Conservation (phyloP, 768 basidiomycete genomes). For the Saitozyma podzolica region DNA sequence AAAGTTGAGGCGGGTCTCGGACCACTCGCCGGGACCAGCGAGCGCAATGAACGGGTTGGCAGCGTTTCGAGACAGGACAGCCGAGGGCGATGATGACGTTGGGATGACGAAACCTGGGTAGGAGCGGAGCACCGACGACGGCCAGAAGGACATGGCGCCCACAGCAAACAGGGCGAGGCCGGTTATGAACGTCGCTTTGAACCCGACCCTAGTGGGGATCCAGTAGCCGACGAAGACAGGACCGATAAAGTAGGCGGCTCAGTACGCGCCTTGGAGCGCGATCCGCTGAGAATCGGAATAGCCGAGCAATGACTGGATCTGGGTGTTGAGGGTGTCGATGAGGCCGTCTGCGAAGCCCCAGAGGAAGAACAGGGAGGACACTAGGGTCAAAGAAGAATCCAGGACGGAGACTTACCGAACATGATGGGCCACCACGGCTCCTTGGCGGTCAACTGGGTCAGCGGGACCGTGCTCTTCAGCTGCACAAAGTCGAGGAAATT, state of each 20-base stretch:
- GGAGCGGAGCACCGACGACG: too few relatives aligned
- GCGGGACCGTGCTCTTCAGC: slow-evolving; percentile 23
- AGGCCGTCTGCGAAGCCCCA: slow-evolving; percentile 33
- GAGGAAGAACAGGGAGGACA: slow-evolving; percentile 21
- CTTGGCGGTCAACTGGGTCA: slow-evolving; percentile 28
- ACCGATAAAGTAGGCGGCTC: slow-evolving; percentile 37
- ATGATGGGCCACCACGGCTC: slow-evolving; percentile 40
- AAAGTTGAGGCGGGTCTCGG: slow-evolving; percentile 35
- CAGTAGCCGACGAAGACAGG: slow-evolving; percentile 37
- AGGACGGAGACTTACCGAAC: slow-evolving; percentile 24
- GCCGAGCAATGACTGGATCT: slow-evolving; percentile 29
- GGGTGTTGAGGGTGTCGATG: slow-evolving; percentile 36
- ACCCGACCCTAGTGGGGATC: slow-evolving; percentile 15
- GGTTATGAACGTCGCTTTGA: slow-evolving; percentile 30
- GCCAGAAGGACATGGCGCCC: slow-evolving; percentile 33
- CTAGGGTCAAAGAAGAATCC: background rate
- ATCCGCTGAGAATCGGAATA: slow-evolving; percentile 26
- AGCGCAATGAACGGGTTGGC: slow-evolving; percentile 24
- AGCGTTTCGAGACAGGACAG: slow-evolving; percentile 39
- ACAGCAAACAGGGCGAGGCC: slow-evolving; percentile 38
- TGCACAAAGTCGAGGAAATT: slow-evolving; percentile 46
- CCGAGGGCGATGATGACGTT: slow-evolving; percentile 9
- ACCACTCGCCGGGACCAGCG: too few relatives aligned
- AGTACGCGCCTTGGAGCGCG: slow-evolving; percentile 39
- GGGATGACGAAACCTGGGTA: too few relatives aligned